Conservation (phyloP, 352 stramenopile species). For the Phytophthora cactorum region DNA sequence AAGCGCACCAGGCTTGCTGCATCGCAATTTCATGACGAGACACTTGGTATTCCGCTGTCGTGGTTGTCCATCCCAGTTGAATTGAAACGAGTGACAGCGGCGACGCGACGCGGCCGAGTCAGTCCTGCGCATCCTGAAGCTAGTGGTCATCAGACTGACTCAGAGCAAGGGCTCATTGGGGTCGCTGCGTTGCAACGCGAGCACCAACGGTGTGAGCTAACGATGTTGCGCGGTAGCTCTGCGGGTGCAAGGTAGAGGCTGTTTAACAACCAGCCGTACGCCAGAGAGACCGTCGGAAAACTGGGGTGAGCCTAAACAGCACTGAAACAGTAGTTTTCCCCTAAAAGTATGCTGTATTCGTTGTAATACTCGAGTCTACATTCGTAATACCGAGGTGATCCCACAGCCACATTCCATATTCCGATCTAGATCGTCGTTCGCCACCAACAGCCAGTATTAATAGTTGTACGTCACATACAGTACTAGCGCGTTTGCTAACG, state of each 20-base stretch:
- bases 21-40: too few species aligned
- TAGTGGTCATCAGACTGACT: conserved; percentile 8
- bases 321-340: not conserved
- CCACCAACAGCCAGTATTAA: not conserved
- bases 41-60: not conserved
- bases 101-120: conserved; percentile 11
- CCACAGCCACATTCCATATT: not conserved
- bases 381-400: conserved; percentile 3
- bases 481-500: not conserved
- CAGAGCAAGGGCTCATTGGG: not conserved
- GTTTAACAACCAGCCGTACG: too few species aligned
- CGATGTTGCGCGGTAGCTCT: not conserved
- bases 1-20: too few species aligned
- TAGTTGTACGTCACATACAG: not conserved
- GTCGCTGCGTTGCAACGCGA: not conserved
- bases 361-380: not conserved
- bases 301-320: not conserved
- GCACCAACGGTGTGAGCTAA: conserved; percentile 1
- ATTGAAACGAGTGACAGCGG: conserved; percentile 22
- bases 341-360: not conserved
- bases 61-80: conserved; percentile 16
- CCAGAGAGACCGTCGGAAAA: too few species aligned
- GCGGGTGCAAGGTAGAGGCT: not conserved
- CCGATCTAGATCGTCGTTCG: not conserved
- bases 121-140: conserved; percentile 10